Conservation (phyloP, 352 stramenopile species). For the Pythium dissotocum region DNA sequence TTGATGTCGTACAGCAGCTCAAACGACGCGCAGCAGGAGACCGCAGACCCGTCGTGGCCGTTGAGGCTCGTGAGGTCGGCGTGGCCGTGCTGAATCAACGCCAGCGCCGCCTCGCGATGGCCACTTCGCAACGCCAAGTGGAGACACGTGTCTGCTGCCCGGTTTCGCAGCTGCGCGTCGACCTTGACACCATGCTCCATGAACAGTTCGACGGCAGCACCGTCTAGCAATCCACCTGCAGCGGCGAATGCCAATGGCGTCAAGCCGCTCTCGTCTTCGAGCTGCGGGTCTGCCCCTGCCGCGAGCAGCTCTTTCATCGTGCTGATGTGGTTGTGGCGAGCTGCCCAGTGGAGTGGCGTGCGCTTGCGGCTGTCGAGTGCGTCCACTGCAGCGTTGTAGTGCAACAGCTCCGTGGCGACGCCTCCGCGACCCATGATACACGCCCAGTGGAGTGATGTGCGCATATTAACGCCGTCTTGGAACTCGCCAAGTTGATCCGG, state of each 20-base stretch:
- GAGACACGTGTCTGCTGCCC: slow-evolving; percentile 63
- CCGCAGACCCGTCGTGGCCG: slow-evolving; percentile 47
- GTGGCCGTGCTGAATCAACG: slow-evolving; percentile 56
- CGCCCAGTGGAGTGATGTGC: slow-evolving; percentile 77
- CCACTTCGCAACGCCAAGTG: slow-evolving; percentile 68
- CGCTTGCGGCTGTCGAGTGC: slow-evolving; percentile 58
- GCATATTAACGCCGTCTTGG: slow-evolving; percentile 54
- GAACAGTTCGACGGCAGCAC: slow-evolving; percentile 55
- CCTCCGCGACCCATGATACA: slow-evolving; percentile 58
- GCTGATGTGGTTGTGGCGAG: slow-evolving; percentile 63
- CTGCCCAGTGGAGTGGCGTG: slow-evolving; percentile 76
- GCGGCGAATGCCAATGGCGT: slow-evolving; percentile 69
- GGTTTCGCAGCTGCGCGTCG: slow-evolving; percentile 46
- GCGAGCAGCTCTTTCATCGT: slow-evolving; percentile 56
- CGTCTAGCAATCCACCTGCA: slow-evolving; percentile 48
- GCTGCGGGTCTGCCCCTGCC: slow-evolving; percentile 46
- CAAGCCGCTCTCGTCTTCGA: slow-evolving; percentile 62
- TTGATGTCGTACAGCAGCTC: slow-evolving; percentile 82
- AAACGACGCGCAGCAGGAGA: slow-evolving; percentile 76
- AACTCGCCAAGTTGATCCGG: slow-evolving; percentile 73
- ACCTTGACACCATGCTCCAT: slow-evolving; percentile 52
- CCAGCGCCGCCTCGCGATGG: slow-evolving; percentile 59
- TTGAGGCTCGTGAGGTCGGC: slow-evolving; percentile 62
- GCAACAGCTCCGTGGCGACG: slow-evolving; percentile 58
- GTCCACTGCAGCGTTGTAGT: slow-evolving; percentile 52